Evolutionary conservation across 495 filamentous ascomycete species (phyloP), one percentile per base, ranked within the genome.

Genomic region (Aspergillus bridgeri): DNA sequence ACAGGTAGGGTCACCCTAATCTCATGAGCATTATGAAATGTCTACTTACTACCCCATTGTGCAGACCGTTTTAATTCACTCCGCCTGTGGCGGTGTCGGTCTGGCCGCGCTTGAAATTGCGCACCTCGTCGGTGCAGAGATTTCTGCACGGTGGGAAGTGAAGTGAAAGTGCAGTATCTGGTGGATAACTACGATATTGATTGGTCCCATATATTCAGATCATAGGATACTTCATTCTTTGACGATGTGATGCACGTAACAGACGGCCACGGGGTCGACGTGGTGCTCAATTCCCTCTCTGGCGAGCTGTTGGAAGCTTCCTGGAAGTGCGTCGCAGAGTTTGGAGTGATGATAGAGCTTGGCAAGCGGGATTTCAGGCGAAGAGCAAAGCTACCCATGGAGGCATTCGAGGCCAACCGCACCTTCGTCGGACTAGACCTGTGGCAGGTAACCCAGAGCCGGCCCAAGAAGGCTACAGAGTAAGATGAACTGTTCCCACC

Each of bases 311-410:
- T 80, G 1, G 73, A 74, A 47, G 73, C 71, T 24, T 75, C 79
- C 0, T 85, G 81, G 73, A 70, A 79, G 17, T 82, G 79, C 54
- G 69, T 86, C 29, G 83, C 75, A 15, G 73, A 77, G 15, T 82
- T 82, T 63, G 83, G 83, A 11, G 72, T 70, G 0, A 79, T 84
- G 38, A 69, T 86, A 24, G 84, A 87, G 51, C 45, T 54, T 17
- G 51, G 51, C 8, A 54, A 43, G 13, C 33, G 23, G 13, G 51
- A 54, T 15, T 62, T 79, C 24, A 53, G 63, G 6, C 63, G 63
- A 2, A 65, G 66, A 20, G 60, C 53, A 1, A 47, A 65, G 29
- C 53, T 77, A 17, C 62, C 69, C 47, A 78, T 66, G 77, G 62
- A 72, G 11, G 65, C 72, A 5, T 84, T 84, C 49, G 65, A 67